Conservation (phyloP, 2,329 filamentous ascomycete species). For the Chrysoporthe austroafricana region DNA sequence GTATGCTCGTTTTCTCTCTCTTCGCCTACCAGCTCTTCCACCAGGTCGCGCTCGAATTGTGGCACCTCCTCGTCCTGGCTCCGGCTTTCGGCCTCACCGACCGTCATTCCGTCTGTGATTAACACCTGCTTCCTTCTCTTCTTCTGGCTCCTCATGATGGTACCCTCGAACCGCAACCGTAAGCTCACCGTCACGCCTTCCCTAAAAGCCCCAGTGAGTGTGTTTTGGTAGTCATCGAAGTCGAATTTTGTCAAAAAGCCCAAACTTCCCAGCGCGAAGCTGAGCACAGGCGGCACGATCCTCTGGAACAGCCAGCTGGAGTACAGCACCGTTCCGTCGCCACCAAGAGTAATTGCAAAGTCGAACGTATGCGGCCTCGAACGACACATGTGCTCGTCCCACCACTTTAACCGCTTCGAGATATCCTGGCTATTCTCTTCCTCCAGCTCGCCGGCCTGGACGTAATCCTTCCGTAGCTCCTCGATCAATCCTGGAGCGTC, state of each 20-base stretch:
- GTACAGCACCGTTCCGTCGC: slow-evolving; percentile 96
- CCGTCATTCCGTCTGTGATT: slow-evolving; percentile 24
- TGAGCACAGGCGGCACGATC: slow-evolving; percentile 89
- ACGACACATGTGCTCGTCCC: slow-evolving; percentile 79
- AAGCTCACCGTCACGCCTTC: slow-evolving; percentile 89
- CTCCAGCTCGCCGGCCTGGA: slow-evolving; percentile 34
- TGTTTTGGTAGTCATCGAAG: slow-evolving; percentile 74
- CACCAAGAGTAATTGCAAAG: slow-evolving; percentile 88
- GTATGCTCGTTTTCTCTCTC: slow-evolving; percentile 83
- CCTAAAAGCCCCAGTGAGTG: slow-evolving; percentile 71
- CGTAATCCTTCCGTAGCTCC: slow-evolving; percentile 56
- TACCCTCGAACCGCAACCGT: slow-evolving; percentile 87
- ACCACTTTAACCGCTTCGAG: slow-evolving; percentile 70
- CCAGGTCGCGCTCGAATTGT: slow-evolving; percentile 64
- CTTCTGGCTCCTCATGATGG: slow-evolving; percentile 79
- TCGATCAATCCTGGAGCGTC: slow-evolving; percentile 70
- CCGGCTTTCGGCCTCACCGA: slow-evolving; percentile 12
- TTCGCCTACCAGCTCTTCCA: slow-evolving; percentile 88
- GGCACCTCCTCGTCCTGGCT: slow-evolving; percentile 43
- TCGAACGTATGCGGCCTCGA: slow-evolving; percentile 86
- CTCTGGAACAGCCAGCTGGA: slow-evolving; percentile 96
- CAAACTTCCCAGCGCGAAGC: slow-evolving; percentile 87
- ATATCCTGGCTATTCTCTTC: slow-evolving; percentile 44
- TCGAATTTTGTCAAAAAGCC: slow-evolving; percentile 98
- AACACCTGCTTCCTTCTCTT: slow-evolving; percentile 34